Conservation (phyloP, 768 basidiomycete genomes). For the Favolaschia claudopus region DNA sequence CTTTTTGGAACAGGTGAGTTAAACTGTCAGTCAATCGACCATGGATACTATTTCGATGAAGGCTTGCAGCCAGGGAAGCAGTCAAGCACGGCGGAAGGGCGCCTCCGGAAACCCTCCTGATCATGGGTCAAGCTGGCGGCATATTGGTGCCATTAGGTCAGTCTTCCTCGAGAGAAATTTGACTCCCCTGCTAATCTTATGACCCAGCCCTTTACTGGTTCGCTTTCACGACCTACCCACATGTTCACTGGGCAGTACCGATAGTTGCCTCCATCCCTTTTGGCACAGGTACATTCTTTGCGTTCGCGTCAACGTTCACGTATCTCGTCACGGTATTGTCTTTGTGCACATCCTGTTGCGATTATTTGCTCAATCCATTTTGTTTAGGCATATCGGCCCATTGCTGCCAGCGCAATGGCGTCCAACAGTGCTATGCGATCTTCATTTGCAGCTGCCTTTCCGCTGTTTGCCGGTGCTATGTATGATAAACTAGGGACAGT, state of each 20-base stretch:
- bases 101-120: slow-evolving; percentile 71
- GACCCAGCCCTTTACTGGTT: slow-evolving; percentile 70
- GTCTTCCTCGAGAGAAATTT: slow-evolving; percentile 55
- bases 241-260: slow-evolving; percentile 70
- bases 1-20: slow-evolving; percentile 60
- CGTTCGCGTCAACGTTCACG: slow-evolving; percentile 75
- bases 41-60: slow-evolving; percentile 27
- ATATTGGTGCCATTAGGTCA: slow-evolving; percentile 67
- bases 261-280: slow-evolving; percentile 73
- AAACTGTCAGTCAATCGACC: not conserved
- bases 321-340: slow-evolving; percentile 62
- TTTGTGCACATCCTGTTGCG: not conserved
- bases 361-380: not conserved
- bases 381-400: slow-evolving; percentile 60
- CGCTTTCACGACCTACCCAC: slow-evolving; percentile 59
- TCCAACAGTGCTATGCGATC: slow-evolving; percentile 71
- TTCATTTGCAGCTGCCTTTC: slow-evolving; percentile 68
- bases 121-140: slow-evolving; percentile 75
- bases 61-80: slow-evolving; percentile 46
- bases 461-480: slow-evolving; percentile 70
- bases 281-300: slow-evolving; percentile 68
- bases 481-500: slow-evolving; percentile 74
- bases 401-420: slow-evolving; percentile 73
- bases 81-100: slow-evolving; percentile 51
- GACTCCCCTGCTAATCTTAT: too few species aligned